These are phyloP conservation scores for Nemania sp. DNA, from an alignment of 2,329 filamentous ascomycete genomes.

Conservation along the genomic window DNA sequence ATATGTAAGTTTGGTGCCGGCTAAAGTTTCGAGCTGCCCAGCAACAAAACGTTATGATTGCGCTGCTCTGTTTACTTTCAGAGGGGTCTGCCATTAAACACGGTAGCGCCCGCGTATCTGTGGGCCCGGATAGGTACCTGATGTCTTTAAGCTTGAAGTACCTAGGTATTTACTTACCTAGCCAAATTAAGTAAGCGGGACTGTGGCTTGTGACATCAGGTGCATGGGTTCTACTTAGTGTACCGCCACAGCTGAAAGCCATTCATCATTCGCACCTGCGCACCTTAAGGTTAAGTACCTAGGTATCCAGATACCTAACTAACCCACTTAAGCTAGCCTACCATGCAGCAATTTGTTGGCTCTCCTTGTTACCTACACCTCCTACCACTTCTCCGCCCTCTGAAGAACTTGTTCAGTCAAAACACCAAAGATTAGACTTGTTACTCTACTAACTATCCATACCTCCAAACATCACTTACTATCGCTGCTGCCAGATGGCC, in stretches of 20 bases:
- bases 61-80: conserved; percentile 22
- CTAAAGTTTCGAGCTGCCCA: conserved; percentile 1
- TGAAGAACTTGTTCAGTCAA: conserved; percentile 21
- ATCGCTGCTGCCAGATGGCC: conserved; percentile 47
- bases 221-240: not conserved
- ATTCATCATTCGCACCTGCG: not conserved
- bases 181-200: no score
- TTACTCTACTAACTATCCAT: conserved; percentile 4
- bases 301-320: not conserved
- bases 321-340: no score
- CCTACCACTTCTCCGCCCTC: conserved; percentile 4
- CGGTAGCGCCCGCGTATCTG: conserved; percentile 3
- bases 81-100: conserved; percentile 17
- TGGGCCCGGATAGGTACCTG: not conserved
- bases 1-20: not conserved
- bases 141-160: no score
- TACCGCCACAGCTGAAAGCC: conserved; percentile 5
- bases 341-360: conserved; percentile 6
- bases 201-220: no score
- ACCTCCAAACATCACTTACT: conserved; percentile 12
- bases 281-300: not conserved
- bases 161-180: not conserved
- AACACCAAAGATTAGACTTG: conserved; percentile 11
- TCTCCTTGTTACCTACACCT: conserved; percentile 1
- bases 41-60: conserved; percentile 11